Base-by-base conservation (phyloP, 495 filamentous ascomycete species). In the Penicillium roqueforti region DNA sequence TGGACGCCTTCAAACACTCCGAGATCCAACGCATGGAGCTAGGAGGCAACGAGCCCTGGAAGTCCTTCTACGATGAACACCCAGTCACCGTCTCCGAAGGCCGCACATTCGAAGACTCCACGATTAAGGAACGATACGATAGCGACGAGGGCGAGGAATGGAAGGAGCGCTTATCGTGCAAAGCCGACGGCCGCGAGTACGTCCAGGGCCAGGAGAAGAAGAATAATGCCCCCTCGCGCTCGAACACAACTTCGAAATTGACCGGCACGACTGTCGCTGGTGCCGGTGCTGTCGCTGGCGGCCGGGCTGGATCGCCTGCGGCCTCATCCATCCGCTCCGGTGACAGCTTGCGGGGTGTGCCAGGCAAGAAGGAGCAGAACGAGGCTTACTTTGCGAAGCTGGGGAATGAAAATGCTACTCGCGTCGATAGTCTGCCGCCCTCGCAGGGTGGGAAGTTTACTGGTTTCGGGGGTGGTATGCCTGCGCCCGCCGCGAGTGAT, bases 1-100 rank as follows among this genome's bases (percentile, higher is more conserved):
- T 98, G 93, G 93, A 98, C 77, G 87, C 88, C 53, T 97, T 98
- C 76, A 98, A 98, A 68, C 81, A 81, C 57, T 76, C 76, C 52
- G 91, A 96, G 67, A 88, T 95, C 55, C 80, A 84, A 68, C 85
- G 91, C 58, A 95, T 97, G 91, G 80, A 88, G 23, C 70, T 83
- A 11, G 91, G 91, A 19, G 91, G 91, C 41, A 97, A 97, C 69
- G 83, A 85, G 36, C 76, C 80, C n/a, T 97, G 91, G 89, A 83
- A 81, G 51, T 68, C 77, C 6, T 96, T 95, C 76, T 97, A 89
- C 69, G 83, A 93, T 62, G 68, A 71, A 31, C 87, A 92, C 61
- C 66, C 80, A 16, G 76, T 81, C 34, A 92, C 84, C 50, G 76
- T 82, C 57, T 70, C 77, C 28, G 76, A 73, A 46, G 78, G 72